These are phyloP conservation scores for Pulicaria dysenterica DNA, from an alignment of 129 eudicot genomes.

Conservation along the genomic window DNA sequence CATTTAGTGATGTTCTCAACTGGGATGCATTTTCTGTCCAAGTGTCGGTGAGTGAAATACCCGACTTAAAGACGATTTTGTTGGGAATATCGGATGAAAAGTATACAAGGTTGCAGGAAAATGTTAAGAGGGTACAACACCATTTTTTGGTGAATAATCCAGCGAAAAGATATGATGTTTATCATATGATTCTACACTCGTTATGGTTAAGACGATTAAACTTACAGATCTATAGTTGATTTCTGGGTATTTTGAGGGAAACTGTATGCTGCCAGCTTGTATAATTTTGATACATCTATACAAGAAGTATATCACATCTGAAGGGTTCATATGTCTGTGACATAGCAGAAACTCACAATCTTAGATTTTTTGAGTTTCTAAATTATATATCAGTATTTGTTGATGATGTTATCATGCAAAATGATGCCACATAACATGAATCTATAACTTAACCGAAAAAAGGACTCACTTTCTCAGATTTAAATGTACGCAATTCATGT, in stretches of 20 bases:
- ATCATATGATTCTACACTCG: slow-evolving; percentile 78
- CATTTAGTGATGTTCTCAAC: slow-evolving; percentile 77
- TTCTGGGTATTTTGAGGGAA: background rate
- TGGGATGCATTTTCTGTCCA: slow-evolving; percentile 68
- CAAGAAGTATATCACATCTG: slow-evolving; percentile 9
- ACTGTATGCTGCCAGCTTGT: slow-evolving; percentile 6
- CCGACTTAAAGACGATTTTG: slow-evolving; percentile 56
- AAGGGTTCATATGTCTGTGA: no score
- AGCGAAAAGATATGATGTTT: slow-evolving; percentile 74
- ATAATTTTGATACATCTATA: slow-evolving; percentile 21
- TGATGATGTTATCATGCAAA: no score
- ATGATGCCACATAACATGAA: no score
- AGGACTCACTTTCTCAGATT: no score
- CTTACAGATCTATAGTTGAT: slow-evolving; percentile 50
- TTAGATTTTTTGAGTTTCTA: no score
- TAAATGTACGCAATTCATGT: no score
- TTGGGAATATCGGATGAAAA: slow-evolving; percentile 47
- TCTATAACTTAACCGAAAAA: no score
- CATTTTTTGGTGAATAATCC: slow-evolving; percentile 81
- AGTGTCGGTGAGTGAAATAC: slow-evolving; percentile 61
- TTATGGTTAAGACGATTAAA: slow-evolving; percentile 80
- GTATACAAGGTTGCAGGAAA: slow-evolving; percentile 43
- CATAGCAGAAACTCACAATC: no score
- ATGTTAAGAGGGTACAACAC: slow-evolving; percentile 61
- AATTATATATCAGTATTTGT: no score